Evolutionary conservation across 305 asterid species (phyloP).

Genomic region (Rubia peregrina): DNA sequence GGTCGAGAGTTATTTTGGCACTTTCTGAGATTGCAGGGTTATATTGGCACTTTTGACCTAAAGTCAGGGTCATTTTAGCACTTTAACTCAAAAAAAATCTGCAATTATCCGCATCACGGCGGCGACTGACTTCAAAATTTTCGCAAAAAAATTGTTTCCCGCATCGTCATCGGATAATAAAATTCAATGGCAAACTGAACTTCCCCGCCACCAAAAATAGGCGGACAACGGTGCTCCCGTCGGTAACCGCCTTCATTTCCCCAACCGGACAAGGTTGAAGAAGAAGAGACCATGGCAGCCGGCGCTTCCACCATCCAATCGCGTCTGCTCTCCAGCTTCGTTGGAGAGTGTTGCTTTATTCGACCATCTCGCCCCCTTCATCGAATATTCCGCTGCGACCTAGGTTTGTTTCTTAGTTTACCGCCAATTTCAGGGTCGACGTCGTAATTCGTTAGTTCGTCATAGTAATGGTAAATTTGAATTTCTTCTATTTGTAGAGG

Average conservation of each 20-base stretch:
- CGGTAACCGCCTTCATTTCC: background rate
- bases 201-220: conserved; percentile 9
- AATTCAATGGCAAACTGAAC: background rate
- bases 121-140: background rate
- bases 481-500: conserved; percentile 33
- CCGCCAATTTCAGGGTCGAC: background rate
- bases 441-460: background rate
- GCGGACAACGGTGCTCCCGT: background rate
- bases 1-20: too few relatives aligned
- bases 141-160: background rate
- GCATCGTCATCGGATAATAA: conserved; percentile 8
- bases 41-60: too few relatives aligned
- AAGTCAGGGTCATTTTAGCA: too few relatives aligned
- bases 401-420: conserved; percentile 37
- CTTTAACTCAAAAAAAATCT: too few relatives aligned
- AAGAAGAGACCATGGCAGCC: conserved; percentile 33
- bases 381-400: conserved; percentile 32
- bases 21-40: too few relatives aligned
- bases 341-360: conserved; percentile 51
- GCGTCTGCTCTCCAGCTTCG: conserved; percentile 49
- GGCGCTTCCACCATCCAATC: conserved; percentile 49
- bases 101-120: conserved; percentile 4
- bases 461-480: background rate
- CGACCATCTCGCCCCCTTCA: conserved; percentile 30
- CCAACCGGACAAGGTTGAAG: background rate